A percentile compares a stretch with the other conserved stretches of the same genome.
phyloP scores from a whole-genome alignment of 2,329 filamentous ascomycete species.

The Pseudogymnoascus verrucosus region DNA sequence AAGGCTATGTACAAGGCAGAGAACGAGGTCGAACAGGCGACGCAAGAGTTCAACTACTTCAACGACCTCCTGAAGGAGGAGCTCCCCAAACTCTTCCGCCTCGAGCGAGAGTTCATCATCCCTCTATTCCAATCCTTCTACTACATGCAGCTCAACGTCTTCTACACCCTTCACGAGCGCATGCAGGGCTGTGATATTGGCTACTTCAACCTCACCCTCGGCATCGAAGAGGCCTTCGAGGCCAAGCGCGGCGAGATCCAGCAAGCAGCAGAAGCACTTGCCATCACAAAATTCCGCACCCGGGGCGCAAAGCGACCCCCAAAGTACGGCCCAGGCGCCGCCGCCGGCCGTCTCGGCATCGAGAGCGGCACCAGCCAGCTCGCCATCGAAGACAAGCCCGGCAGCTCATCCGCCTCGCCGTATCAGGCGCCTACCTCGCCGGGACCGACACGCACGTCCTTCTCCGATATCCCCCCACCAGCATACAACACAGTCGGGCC shows the following conservation, averaged over 20 bases:
- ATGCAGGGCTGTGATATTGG: conserved; percentile 98
- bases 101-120: conserved; percentile 91
- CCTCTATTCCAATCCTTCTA: conserved; percentile 98
- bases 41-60: conserved; percentile 95
- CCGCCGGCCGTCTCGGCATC: conserved; percentile 19
- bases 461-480: conserved; percentile 56
- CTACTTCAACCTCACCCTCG: conserved; percentile 87
- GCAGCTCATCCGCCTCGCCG: conserved; percentile 6
- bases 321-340: conserved; percentile 10
- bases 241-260: conserved; percentile 83
- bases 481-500: conserved; percentile 46
- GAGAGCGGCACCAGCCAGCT: conserved; percentile 18
- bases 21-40: conserved; percentile 80
- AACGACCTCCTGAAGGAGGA: conserved; percentile 96
- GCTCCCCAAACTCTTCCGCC: conserved; percentile 78
- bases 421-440: not conserved
- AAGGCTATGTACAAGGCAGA: conserved; percentile 96
- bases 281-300: conserved; percentile 86
- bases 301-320: conserved; percentile 55
- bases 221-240: conserved; percentile 86
- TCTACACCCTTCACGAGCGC: conserved; percentile 94
- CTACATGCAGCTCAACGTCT: conserved; percentile 99
- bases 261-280: conserved; percentile 72
- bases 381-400: conserved; percentile 16
- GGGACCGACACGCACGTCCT: conserved; percentile 28